phyloP scores from a whole-genome alignment of 345 rosid genomes.

The Camelina sativa region DNA sequence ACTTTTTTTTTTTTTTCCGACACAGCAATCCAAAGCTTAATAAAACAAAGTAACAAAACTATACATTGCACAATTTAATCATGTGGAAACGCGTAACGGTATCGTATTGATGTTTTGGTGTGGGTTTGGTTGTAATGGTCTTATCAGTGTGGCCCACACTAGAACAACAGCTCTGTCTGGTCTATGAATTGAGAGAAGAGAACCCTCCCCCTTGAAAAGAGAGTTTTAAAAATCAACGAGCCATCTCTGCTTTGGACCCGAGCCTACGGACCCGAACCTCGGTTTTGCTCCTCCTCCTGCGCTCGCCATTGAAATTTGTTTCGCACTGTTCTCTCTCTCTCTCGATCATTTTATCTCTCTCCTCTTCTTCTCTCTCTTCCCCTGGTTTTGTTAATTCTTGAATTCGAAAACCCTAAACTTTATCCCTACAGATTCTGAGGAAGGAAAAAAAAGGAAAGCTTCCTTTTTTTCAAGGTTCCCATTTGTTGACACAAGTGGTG shows the following conservation, averaged over 20 bases:
- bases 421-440: not conserved
- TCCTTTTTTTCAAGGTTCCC: slow-evolving; percentile 31
- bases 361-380: slow-evolving; percentile 38
- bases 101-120: slow-evolving; percentile 20
- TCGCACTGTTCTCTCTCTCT: slow-evolving; percentile 43
- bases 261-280: slow-evolving; percentile 49
- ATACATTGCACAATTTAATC: too few relatives aligned
- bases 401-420: slow-evolving; percentile 48
- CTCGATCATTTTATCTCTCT: too few relatives aligned
- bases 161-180: slow-evolving; percentile 19
- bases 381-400: slow-evolving; percentile 34
- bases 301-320: slow-evolving; percentile 62
- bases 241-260: slow-evolving; percentile 35
- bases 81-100: not conserved
- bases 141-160: slow-evolving; percentile 34
- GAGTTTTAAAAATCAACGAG: slow-evolving; percentile 25
- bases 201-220: slow-evolving; percentile 2
- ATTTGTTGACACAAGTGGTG: slow-evolving; percentile 31
- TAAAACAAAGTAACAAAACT: too few relatives aligned
- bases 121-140: slow-evolving; percentile 45
- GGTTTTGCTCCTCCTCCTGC: slow-evolving; percentile 39
- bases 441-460: slow-evolving; percentile 43
- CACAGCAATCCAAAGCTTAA: too few relatives aligned
- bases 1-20: too few relatives aligned
- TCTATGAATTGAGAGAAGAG: not conserved